Base-by-base conservation (phyloP, 352 stramenopile species). In the Thraustotheca clavata region DNA sequence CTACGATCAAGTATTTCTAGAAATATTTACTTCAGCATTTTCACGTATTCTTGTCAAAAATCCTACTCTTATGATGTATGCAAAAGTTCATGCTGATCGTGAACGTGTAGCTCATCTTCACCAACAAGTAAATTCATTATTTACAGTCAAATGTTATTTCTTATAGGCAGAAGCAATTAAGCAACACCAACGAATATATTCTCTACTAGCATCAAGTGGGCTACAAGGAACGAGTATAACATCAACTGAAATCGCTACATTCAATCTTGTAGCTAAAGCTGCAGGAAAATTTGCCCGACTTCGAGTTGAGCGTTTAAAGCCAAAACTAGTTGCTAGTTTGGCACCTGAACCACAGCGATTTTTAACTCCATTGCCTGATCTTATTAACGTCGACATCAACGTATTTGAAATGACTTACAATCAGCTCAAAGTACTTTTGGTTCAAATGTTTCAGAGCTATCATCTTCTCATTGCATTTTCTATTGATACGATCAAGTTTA, bases 41-140 rank as follows among this genome's bases (percentile, higher is more conserved):
- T 75, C 78, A 1, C 71, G 86, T 41, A 76, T 77, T 9, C 67
- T 91, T 22, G 72, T 73, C 6, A 74, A 87, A 49, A 89, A 89
- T 61, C 88, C 82, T 16, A 87, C 82, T 11, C 71, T 91, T 12
- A 86, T 91, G 49, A 91, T 87, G 62, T 89, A 88, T 60, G 78
- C 82, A 33, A 91, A 91, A 60, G 79, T 91, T 11, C 79, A 91
- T 60, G 74, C 76, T 0, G 82, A 91, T 47, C 87, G 26, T 67
- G 68, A 46, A 47, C 62, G 27, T 20, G 49, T 59, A 9, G 16
- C 49, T 31, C 33, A 79, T 86, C 29, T 79, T 88, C 38, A 79
- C 81, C 18, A 88, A 74, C 39, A 52, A 7, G 79, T 90, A 0
- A 79, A 88, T 46, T 88, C 77, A 0, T 49, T 90, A 16, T 69